Evolutionary conservation across 345 rosid genomes (phyloP).

Genomic region (Gossypium herbaceum): DNA sequence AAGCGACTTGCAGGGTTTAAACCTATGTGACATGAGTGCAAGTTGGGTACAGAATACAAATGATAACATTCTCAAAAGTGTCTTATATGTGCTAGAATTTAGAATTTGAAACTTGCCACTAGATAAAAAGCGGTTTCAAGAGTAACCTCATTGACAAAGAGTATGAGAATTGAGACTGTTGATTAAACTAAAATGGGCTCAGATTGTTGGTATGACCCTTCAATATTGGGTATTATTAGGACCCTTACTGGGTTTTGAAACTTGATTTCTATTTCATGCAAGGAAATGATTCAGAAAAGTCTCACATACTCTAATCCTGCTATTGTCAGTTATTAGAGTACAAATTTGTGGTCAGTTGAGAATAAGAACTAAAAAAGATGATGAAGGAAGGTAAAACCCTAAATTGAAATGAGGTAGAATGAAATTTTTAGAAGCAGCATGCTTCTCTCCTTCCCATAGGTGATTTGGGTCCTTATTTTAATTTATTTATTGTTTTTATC

Average conservation of each 20-base stretch:
- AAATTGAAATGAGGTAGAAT: not conserved
- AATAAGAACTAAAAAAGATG: not conserved
- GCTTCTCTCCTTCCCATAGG: constrained; percentile 19
- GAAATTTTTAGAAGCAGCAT: constrained; percentile 18
- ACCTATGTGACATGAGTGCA: too few species aligned
- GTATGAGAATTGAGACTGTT: too few species aligned
- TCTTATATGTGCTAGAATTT: too few species aligned
- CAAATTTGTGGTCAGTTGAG: too few species aligned
- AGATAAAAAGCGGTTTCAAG: too few species aligned
- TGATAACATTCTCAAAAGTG: too few species aligned
- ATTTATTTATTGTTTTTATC: not conserved
- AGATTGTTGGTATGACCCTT: not conserved
- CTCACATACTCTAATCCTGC: not conserved
- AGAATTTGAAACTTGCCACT: too few species aligned
- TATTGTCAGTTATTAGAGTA: not conserved
- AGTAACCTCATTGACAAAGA: too few species aligned
- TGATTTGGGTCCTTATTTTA: not conserved
- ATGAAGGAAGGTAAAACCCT: not conserved
- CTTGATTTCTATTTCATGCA: not conserved
- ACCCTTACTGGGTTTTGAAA: not conserved
- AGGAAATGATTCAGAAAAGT: too few species aligned
- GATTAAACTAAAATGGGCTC: not conserved
- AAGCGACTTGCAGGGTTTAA: too few species aligned
- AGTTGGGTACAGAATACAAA: too few species aligned
- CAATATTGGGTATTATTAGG: not conserved